Evolutionary conservation across 352 stramenopile species (phyloP), one percentile per base, ranked within the genome.

Genomic region (Phytopythium oedochilum): DNA sequence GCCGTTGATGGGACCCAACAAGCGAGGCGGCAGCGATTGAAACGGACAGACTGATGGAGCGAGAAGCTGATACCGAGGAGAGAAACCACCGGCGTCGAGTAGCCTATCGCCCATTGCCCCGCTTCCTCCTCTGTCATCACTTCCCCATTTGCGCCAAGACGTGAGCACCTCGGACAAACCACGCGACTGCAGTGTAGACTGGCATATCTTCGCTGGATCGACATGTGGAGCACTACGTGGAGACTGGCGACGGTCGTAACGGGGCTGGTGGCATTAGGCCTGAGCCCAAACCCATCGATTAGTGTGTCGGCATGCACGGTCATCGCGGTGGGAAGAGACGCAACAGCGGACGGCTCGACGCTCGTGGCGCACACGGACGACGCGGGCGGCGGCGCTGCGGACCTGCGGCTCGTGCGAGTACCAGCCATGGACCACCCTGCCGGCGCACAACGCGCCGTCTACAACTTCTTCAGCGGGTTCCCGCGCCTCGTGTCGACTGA

Each of bases 321-420:
- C 28, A 96, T 98, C 35, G 79, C 73, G 5, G 78, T 96, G 15
- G 89, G 86, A 17, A 73, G 63, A 55, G 71, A 83, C 36, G 92
- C 92, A 1, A 90, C 78, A 42, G 50, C 50, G 1, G 85, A 96
- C 46, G 89, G 90, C 43, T 91, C 86, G 26, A 92, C 90, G 32
- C 64, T 98, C 48, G 77, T 95, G 22, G 91, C 89, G 1, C 89
- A 97, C 65, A 97, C 85, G 28, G 83, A 95, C 42, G 85, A 95
- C 39, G 83, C 85, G 1, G 85, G 85, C 18, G 66, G 60, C 25
- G 70, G 78, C 39, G 84, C 90, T 5, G 90, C 89, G 18, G 93
- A 98, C 60, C 75, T 96, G 23, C 85, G 94, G 12, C 73, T 98
- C 25, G 86, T 96, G 46, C 88, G 86, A 32, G 88, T 98, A 29